Base-by-base conservation (phyloP, 2,329 filamentous ascomycete species). In the Eurotiales sp. region DNA sequence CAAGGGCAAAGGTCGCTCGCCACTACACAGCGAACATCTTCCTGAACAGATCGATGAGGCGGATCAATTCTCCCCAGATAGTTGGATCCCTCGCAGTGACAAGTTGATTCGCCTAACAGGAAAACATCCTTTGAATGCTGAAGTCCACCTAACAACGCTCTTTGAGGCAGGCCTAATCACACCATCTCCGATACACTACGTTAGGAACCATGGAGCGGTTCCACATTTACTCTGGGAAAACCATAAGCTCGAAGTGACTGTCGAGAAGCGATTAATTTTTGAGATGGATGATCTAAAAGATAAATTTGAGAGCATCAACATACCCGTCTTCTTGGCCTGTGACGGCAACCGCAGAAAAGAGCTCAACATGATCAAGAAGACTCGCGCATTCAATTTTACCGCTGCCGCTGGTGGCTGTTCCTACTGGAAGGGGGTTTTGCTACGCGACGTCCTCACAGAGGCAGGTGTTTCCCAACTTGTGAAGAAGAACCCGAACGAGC, bases 141-240 rank as follows among this genome's bases (percentile, higher is more conserved):
- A 81, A 58, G 61, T 75, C 0, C 54, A 69, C 0, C 64, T 80
- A 1, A 61, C 61, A 1, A 59, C 60, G 11, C 67, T 81, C 0
- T 76, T 72, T 48, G 66, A 75, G 0, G 72, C 70, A 4, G 77
- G 77, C 0, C 61, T 79, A 1, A 76, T 78, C 53, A 80, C 78
- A 0, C 76, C 77, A 0, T 77, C 76, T 46, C 65, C 72, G 49
- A 55, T 80, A 1, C 76, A 79, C 58, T 80, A 78, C 52, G 75
- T 80, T 11, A 69, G 78, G 3, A 81, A 77, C 46, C 78, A 81
- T 52, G 77, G 76, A n/a, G 62, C 74, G 3, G 78, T 81, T 1
- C 78, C 78, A 0, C 66, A 72, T 7, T 51, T 79, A 0, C 56
- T 77, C 0, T 80, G 75, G 76, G 75, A 77, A 48, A 72, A 68